phyloP scores from a whole-genome alignment of 495 filamentous ascomycete genomes.

The Xylaria scruposa region DNA sequence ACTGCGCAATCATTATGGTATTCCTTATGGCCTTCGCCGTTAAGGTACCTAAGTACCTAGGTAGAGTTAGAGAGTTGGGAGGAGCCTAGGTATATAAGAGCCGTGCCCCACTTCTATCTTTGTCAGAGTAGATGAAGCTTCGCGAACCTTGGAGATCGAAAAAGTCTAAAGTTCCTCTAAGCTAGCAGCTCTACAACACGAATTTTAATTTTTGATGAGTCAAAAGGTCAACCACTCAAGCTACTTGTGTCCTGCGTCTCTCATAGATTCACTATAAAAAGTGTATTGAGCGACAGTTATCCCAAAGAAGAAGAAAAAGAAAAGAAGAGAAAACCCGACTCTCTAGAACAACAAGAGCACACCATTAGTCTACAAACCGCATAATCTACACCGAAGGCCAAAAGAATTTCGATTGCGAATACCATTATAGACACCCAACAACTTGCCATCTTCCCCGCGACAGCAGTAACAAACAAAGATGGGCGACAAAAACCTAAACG shows the following conservation, averaged over 20 bases:
- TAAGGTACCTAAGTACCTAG: background rate
- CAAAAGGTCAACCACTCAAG: background rate
- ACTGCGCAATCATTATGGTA: background rate
- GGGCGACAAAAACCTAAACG: conserved; percentile 55
- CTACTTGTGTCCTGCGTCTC: too few relatives aligned
- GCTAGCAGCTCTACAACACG: background rate
- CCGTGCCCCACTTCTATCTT: conserved; percentile 12
- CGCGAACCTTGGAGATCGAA: conserved; percentile 42
- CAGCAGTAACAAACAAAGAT: background rate
- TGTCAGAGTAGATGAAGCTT: conserved; percentile 38
- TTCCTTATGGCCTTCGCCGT: background rate
- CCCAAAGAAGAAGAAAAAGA: too few relatives aligned
- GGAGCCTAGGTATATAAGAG: background rate
- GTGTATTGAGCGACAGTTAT: background rate
- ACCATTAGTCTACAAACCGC: background rate
- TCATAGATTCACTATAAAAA: background rate
- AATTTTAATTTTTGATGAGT: background rate
- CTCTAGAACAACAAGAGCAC: background rate
- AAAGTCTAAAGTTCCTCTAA: conserved; percentile 14
- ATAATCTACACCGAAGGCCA: background rate
- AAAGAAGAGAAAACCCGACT: background rate
- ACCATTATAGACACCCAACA: background rate
- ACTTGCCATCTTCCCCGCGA: background rate
- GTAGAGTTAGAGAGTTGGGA: background rate
- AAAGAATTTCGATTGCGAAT: background rate